These are phyloP conservation scores for Neurospora sp. DNA, from an alignment of 495 filamentous ascomycete species.

Conservation along the genomic window DNA sequence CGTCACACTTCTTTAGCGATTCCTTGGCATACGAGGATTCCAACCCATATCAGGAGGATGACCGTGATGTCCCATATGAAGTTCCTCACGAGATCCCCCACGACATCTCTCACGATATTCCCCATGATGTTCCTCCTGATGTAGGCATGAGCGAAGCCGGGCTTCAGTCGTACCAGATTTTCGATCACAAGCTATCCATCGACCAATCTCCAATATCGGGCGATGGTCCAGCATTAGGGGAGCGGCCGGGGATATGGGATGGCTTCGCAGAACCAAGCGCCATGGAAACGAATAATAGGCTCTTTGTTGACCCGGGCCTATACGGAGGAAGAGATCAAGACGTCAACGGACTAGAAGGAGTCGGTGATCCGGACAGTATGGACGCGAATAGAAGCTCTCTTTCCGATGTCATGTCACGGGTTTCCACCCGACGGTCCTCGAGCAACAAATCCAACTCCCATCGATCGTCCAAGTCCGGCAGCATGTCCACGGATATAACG, in stretches of 20 bases:
- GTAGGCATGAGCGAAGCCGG: not conserved
- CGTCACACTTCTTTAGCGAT: constrained; percentile 21
- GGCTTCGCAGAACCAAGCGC: constrained; percentile 9
- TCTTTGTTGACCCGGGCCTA: constrained; percentile 19
- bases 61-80: constrained; percentile 3
- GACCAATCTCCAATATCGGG: not conserved
- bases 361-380: constrained; percentile 6
- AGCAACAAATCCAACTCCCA: constrained; percentile 16
- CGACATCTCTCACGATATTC: not conserved
- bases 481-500: constrained; percentile 14
- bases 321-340: constrained; percentile 9
- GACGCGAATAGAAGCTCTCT: constrained; percentile 11
- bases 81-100: not conserved
- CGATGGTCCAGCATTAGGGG: not conserved
- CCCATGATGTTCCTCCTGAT: not conserved
- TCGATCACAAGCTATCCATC: constrained; percentile 6
- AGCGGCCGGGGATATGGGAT: constrained; percentile 7
- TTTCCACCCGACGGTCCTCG: constrained; percentile 14
- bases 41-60: constrained; percentile 13
- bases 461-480: constrained; percentile 12
- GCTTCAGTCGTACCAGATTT: constrained; percentile 8
- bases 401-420: constrained; percentile 7
- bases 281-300: constrained; percentile 7
- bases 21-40: constrained; percentile 16
- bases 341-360: not conserved